These are phyloP conservation scores for Malus hybrid DNA, from an alignment of 331 rosid genomes.

Conservation along the genomic window DNA sequence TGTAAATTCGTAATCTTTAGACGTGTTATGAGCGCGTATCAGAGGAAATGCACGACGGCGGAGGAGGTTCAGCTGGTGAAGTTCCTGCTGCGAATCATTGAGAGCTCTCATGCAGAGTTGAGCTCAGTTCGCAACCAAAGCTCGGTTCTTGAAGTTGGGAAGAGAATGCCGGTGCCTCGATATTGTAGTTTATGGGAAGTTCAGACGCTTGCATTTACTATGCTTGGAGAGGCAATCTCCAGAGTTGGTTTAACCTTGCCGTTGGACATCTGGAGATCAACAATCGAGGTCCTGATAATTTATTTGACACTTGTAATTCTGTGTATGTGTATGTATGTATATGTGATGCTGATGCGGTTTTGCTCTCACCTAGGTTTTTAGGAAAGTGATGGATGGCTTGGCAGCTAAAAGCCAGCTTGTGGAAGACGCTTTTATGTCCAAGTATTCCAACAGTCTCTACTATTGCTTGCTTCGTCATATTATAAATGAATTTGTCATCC, in stretches of 20 bases:
- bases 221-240: constrained; percentile 64
- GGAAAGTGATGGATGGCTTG: constrained; percentile 81
- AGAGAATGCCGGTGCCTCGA: constrained; percentile 29
- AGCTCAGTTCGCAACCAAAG: constrained; percentile 28
- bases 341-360: constrained; percentile 9
- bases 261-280: constrained; percentile 61
- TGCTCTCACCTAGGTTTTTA: constrained; percentile 41
- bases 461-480: neutral
- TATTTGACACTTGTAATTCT: neutral
- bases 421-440: constrained; percentile 58
- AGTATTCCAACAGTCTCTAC: constrained; percentile 31
- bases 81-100: constrained; percentile 60
- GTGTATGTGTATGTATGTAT: neutral
- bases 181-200: constrained; percentile 51
- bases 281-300: constrained; percentile 48
- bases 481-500: constrained; percentile 7
- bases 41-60: constrained; percentile 36
- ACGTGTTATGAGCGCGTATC: constrained; percentile 33
- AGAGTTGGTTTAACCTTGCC: constrained; percentile 53
- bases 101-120: constrained; percentile 33
- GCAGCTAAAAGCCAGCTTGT: constrained; percentile 42
- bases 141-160: constrained; percentile 20
- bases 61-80: constrained; percentile 53
- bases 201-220: constrained; percentile 52
- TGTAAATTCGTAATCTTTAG: constrained; percentile 26